Evolutionary conservation across 2,329 filamentous ascomycete species (phyloP).

Genomic region (Diaporthe sp.): DNA sequence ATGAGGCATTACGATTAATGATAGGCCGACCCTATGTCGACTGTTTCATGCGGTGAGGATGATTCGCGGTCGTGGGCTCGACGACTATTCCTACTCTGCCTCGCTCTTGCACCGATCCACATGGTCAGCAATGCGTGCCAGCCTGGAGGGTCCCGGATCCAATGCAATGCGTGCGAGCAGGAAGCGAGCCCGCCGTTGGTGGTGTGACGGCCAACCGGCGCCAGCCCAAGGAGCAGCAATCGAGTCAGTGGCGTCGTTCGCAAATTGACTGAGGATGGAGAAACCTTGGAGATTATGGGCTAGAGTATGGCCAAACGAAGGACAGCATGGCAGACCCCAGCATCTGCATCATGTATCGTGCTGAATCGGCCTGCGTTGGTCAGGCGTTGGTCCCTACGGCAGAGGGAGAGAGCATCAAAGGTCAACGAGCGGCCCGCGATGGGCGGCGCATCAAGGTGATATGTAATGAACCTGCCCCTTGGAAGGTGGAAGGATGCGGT

Average conservation of each 20-base stretch:
- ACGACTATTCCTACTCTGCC: slow-evolving; percentile 41
- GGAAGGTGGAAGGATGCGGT: slow-evolving; percentile 39
- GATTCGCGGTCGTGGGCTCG: slow-evolving; percentile 31
- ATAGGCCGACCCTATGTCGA: slow-evolving; percentile 41
- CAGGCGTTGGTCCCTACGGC: slow-evolving; percentile 28
- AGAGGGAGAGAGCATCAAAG: slow-evolving; percentile 22
- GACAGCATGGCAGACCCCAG: slow-evolving; percentile 39
- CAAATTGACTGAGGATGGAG: slow-evolving; percentile 34
- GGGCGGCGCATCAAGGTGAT: slow-evolving; percentile 35
- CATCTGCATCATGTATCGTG: slow-evolving; percentile 38
- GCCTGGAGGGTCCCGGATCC: slow-evolving; percentile 23
- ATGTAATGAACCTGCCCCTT: slow-evolving; percentile 36
- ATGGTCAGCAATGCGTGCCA: slow-evolving; percentile 50
- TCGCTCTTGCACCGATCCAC: slow-evolving; percentile 44
- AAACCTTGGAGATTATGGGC: slow-evolving; percentile 34
- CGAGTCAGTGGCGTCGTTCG: slow-evolving; percentile 39
- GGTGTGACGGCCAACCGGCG: slow-evolving; percentile 40
- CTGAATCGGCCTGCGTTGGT: slow-evolving; percentile 38
- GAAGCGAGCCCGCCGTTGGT: slow-evolving; percentile 37
- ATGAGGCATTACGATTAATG: slow-evolving; percentile 46
- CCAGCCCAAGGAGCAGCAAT: slow-evolving; percentile 43
- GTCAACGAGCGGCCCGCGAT: slow-evolving; percentile 1
- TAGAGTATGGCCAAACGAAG: slow-evolving; percentile 36
- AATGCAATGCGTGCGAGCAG: slow-evolving; percentile 38
- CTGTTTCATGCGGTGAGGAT: slow-evolving; percentile 44